Evolutionary conservation across 23 red algal species (phyloP).

Genomic region (Gracilaria gracilis): DNA sequence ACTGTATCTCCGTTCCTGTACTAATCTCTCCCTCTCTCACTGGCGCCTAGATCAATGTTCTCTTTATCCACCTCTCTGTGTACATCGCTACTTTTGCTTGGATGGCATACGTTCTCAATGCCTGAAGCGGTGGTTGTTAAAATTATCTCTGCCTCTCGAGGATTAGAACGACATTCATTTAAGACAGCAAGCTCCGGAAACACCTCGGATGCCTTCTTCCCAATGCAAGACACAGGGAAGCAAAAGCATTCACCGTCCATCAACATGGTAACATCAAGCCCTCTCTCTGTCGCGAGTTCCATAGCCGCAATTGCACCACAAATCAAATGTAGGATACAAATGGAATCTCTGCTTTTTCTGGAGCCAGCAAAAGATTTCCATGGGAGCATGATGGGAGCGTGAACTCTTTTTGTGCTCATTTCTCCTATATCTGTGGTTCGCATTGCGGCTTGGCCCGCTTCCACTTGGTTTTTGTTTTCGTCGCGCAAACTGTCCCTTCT

Average conservation of each 20-base stretch:
- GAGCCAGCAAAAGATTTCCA: neutral
- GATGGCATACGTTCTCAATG: no score
- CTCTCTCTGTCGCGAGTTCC: constrained; percentile 21
- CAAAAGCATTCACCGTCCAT: constrained; percentile 28
- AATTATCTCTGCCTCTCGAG: neutral
- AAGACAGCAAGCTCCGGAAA: neutral
- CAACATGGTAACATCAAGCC: constrained; percentile 4
- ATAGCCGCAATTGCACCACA: neutral
- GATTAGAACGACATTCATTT: neutral
- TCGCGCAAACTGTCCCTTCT: no score
- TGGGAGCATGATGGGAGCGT: neutral
- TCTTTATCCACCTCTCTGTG: neutral
- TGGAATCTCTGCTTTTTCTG: constrained; percentile 13
- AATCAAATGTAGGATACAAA: constrained; percentile 12
- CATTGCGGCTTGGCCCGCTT: no score
- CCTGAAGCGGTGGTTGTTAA: neutral
- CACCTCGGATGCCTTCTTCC: neutral
- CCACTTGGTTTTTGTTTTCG: no score
- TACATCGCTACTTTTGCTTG: no score
- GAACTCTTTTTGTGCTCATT: neutral
- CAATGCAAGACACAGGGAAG: neutral
- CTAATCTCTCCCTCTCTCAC: no score
- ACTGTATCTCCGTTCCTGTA: no score
- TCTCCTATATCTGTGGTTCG: no score
- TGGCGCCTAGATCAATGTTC: neutral